A percentile compares a stretch with the other conserved stretches of the same genome.
Evolutionary conservation across 129 eudicot species (phyloP).

Genomic region (Arctium minus): DNA sequence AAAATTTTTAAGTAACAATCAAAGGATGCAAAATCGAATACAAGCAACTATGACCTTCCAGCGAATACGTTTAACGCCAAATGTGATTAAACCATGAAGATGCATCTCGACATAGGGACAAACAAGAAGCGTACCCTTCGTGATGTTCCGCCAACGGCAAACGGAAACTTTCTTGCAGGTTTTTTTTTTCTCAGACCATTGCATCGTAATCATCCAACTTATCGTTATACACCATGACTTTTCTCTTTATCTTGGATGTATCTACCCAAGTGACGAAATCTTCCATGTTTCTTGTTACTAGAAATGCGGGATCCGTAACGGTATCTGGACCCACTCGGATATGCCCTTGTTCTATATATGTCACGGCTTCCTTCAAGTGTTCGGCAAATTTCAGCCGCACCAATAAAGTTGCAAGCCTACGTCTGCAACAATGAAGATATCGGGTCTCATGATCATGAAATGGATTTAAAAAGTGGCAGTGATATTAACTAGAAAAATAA

Average conservation of each 20-base stretch:
- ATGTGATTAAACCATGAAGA: not conserved
- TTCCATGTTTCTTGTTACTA: conserved; percentile 93
- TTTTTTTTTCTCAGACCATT: conserved; percentile 42
- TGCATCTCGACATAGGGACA: not conserved
- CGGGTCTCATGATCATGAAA: not conserved
- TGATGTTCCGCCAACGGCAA: not conserved
- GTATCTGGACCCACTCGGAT: conserved; percentile 92
- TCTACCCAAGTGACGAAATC: conserved; percentile 96
- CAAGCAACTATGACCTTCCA: not conserved
- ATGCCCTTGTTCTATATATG: conserved; percentile 95
- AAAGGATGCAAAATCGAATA: not conserved
- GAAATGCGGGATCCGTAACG: conserved; percentile 83
- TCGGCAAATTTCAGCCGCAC: conserved; percentile 74
- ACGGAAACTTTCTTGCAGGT: not conserved
- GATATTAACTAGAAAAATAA: no score
- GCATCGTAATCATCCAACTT: conserved; percentile 91
- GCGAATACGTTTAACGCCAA: not conserved
- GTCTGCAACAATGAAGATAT: conserved; percentile 36
- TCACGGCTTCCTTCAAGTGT: conserved; percentile 76
- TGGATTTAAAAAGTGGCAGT: not conserved
- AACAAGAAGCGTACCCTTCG: not conserved
- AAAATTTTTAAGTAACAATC: not conserved
- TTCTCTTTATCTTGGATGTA: conserved; percentile 86
- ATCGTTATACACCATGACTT: conserved; percentile 74
- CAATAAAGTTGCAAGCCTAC: conserved; percentile 70